Percentiles rank a stretch among this genome's conserved stretches.
phyloP scores from a whole-genome alignment of 2,329 filamentous ascomycete genomes.

The Fusarium graminum region DNA sequence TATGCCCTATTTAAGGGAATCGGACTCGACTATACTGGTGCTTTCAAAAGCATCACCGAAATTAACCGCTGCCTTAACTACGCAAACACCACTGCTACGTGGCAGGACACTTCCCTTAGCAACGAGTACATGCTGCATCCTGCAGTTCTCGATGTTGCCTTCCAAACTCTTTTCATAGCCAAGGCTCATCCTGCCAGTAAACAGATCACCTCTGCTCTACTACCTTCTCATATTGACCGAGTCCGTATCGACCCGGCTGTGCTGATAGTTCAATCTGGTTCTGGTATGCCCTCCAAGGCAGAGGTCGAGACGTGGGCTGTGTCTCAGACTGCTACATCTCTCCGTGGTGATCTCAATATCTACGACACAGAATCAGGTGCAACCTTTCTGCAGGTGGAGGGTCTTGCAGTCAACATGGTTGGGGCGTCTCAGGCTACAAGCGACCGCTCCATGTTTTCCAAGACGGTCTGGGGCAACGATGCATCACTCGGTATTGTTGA shows the following conservation, averaged over 20 bases:
- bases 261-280: not conserved
- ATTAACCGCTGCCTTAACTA: constrained; percentile 5
- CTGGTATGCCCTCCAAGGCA: not conserved
- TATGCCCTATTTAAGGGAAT: not conserved
- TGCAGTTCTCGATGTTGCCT: constrained; percentile 2
- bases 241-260: not conserved
- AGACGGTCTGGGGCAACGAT: constrained; percentile 4
- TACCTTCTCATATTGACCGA: constrained; percentile 1
- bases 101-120: not conserved
- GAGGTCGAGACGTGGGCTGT: constrained; percentile 5
- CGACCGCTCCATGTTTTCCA: constrained; percentile 8
- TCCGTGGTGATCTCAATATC: not conserved
- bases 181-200: constrained; percentile 4
- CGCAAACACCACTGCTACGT: not conserved
- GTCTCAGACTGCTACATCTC: constrained; percentile 1
- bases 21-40: constrained; percentile 1
- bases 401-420: constrained; percentile 1
- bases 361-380: not conserved
- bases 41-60: constrained; percentile 2
- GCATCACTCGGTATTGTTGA: not conserved
- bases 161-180: constrained; percentile 1
- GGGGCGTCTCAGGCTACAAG: not conserved
- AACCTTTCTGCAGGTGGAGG: not conserved
- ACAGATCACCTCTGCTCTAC: constrained; percentile 1
- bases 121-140: constrained; percentile 4